Evolutionary conservation across 768 basidiomycete species (phyloP).

Genomic region (Dendrothele bispora): DNA sequence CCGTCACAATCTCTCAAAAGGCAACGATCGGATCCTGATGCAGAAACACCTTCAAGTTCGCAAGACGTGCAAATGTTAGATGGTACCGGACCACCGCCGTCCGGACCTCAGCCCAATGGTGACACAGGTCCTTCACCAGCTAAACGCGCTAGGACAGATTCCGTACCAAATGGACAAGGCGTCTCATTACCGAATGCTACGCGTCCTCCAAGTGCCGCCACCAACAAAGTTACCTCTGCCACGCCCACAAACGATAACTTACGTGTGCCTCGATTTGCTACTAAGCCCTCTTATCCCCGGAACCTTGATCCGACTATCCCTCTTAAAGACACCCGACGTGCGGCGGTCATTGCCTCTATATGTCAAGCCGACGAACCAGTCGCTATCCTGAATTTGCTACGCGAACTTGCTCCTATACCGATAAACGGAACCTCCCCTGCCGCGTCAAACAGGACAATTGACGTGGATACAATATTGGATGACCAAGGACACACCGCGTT

Average conservation of each 20-base stretch:
- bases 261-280: slow-evolving; percentile 56
- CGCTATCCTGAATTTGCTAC: slow-evolving; percentile 61
- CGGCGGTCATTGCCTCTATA: slow-evolving; percentile 64
- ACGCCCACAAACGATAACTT: slow-evolving; percentile 40
- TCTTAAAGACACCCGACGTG: slow-evolving; percentile 55
- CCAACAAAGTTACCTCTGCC: slow-evolving; percentile 5
- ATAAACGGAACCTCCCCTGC: slow-evolving; percentile 22
- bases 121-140: slow-evolving; percentile 67
- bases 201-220: slow-evolving; percentile 13
- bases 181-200: neutral
- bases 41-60: slow-evolving; percentile 26
- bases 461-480: slow-evolving; percentile 86
- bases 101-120: slow-evolving; percentile 47
- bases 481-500: slow-evolving; percentile 94
- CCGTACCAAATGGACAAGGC: slow-evolving; percentile 32
- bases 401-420: slow-evolving; percentile 50
- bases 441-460: slow-evolving; percentile 36
- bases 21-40: slow-evolving; percentile 68
- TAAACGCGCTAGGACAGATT: slow-evolving; percentile 71
- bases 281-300: slow-evolving; percentile 57
- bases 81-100: slow-evolving; percentile 51
- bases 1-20: slow-evolving; percentile 55
- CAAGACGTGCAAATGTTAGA: slow-evolving; percentile 20
- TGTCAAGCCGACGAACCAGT: slow-evolving; percentile 69
- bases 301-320: slow-evolving; percentile 51